These are phyloP conservation scores for Metschnikowia henanensis DNA, from an alignment of 805 yeast species.

Conservation along the genomic window DNA sequence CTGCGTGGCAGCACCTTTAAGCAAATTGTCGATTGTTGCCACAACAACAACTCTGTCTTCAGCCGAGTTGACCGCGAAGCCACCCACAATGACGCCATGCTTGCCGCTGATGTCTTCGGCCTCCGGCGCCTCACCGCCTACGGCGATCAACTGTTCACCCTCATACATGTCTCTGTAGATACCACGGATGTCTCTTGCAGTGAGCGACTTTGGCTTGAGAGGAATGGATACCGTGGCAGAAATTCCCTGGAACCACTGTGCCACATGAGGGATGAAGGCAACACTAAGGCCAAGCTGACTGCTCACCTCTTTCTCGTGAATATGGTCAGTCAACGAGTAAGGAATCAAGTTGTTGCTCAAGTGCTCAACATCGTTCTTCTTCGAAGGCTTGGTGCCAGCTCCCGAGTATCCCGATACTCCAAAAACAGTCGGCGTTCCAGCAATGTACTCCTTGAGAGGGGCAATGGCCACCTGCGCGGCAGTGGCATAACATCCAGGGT, in stretches of 20 bases:
- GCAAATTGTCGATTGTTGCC: slow-evolving; percentile 92
- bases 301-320: slow-evolving; percentile 94
- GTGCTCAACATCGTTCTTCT: slow-evolving; percentile 81
- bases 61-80: slow-evolving; percentile 87
- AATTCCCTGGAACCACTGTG: slow-evolving; percentile 99
- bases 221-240: slow-evolving; percentile 91
- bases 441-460: slow-evolving; percentile 70
- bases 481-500: slow-evolving; percentile 99
- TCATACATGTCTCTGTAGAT: slow-evolving; percentile 86
- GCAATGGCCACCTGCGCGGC: slow-evolving; percentile 93
- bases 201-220: slow-evolving; percentile 59
- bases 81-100: slow-evolving; percentile 95
- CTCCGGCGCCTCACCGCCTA: slow-evolving; percentile 90
- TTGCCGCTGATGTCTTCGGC: slow-evolving; percentile 91
- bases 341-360: slow-evolving; percentile 87
- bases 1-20: slow-evolving; percentile 99
- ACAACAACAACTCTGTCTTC: slow-evolving; percentile 91
- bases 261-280: slow-evolving; percentile 96
- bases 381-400: slow-evolving; percentile 98
- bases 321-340: slow-evolving; percentile 93
- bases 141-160: slow-evolving; percentile 80
- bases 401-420: slow-evolving; percentile 99
- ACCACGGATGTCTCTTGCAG: slow-evolving; percentile 80
- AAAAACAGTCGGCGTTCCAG: slow-evolving; percentile 80
- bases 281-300: slow-evolving; percentile 72